Conservation (phyloP, 441 rosid genomes). For the Hura crepitans region DNA sequence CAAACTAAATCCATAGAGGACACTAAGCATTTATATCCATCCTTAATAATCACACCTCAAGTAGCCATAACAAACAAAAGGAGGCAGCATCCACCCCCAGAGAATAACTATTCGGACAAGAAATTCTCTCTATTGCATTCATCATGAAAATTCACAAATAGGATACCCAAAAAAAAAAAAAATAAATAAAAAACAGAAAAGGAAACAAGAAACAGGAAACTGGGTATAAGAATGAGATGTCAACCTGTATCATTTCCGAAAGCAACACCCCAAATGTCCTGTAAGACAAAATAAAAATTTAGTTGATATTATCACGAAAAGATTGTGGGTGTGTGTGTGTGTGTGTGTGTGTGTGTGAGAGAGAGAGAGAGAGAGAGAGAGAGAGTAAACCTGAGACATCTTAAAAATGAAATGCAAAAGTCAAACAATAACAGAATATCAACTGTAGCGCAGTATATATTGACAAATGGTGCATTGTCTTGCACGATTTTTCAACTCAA, state of each 20-base stretch:
- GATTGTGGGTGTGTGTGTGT: background rate
- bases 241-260: slow-evolving; percentile 79
- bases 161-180: background rate
- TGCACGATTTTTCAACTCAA: background rate
- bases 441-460: background rate
- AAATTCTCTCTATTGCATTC: background rate
- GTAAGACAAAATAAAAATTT: slow-evolving; percentile 33
- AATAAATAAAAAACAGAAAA: background rate
- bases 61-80: too few relatives aligned
- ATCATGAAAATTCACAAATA: background rate
- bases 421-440: background rate
- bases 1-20: background rate
- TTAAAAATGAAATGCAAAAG: background rate
- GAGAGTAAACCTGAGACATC: too few relatives aligned
- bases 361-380: too few relatives aligned
- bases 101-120: background rate
- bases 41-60: too few relatives aligned
- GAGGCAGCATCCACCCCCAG: background rate
- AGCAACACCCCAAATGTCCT: slow-evolving; percentile 55
- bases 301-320: slow-evolving; percentile 1
- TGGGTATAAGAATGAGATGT: slow-evolving; percentile 16
- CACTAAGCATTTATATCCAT: background rate
- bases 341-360: too few relatives aligned
- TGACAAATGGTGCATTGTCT: background rate
- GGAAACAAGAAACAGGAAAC: slow-evolving; percentile 7